A percentile compares a stretch with the other conserved stretches of the same genome.
Conservation (phyloP, 2,329 filamentous ascomycete genomes). For the Xylariaceae sp. region DNA sequence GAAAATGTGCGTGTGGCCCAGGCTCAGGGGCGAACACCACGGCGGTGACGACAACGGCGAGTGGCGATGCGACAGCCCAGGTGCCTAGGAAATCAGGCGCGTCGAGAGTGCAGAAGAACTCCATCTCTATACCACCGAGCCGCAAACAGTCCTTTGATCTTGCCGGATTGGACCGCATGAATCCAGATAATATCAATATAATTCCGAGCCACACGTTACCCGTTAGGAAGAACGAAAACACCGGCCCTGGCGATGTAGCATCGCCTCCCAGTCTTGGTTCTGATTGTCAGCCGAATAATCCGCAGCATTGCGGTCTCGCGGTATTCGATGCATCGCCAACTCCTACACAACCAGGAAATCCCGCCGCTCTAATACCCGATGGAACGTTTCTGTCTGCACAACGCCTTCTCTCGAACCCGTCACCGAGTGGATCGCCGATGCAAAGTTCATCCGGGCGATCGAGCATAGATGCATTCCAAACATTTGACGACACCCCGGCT, state of each 20-base stretch:
- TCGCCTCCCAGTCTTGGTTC: slow-evolving; percentile 11
- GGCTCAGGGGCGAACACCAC: slow-evolving; percentile 12
- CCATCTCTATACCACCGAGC: slow-evolving; percentile 29
- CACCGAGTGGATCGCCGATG: slow-evolving; percentile 11
- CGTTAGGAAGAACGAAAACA: slow-evolving; percentile 11
- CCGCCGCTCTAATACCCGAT: neutral
- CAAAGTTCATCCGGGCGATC: slow-evolving; percentile 17
- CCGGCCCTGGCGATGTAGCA: slow-evolving; percentile 6
- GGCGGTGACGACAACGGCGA: neutral
- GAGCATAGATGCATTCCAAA: slow-evolving; percentile 16
- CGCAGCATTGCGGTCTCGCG: neutral
- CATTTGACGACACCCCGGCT: slow-evolving; percentile 17
- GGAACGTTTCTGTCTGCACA: slow-evolving; percentile 10
- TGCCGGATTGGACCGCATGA: slow-evolving; percentile 45
- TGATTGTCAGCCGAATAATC: neutral
- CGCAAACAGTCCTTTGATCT: slow-evolving; percentile 48
- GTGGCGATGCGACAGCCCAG: slow-evolving; percentile 27
- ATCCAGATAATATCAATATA: slow-evolving; percentile 47
- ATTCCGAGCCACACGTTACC: slow-evolving; percentile 14
- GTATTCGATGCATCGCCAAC: too few species aligned
- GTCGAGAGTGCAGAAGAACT: slow-evolving; percentile 44
- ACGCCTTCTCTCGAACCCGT: slow-evolving; percentile 7
- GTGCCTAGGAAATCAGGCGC: slow-evolving; percentile 32
- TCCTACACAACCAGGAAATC: too few species aligned
- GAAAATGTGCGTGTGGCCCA: slow-evolving; percentile 48